Percentiles rank a stretch among this genome's conserved stretches.
Conservation (phyloP, 129 eudicot genomes). For the Arctium minus region DNA sequence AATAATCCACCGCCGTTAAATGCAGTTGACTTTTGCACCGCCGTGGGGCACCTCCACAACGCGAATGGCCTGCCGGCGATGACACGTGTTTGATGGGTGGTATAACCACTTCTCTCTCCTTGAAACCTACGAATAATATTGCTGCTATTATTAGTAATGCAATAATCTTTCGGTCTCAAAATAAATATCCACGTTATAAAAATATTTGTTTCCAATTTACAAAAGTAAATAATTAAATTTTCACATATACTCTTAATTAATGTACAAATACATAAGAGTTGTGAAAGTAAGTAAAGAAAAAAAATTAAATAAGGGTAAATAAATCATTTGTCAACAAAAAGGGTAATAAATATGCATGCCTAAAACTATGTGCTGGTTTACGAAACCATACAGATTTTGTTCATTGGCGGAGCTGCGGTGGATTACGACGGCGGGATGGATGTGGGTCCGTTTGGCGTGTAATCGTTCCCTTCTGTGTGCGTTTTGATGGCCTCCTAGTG, state of each 20-base stretch:
- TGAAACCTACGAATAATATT: not conserved
- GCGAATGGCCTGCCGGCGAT: slow-evolving; percentile 10
- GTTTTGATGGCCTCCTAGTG: slow-evolving; percentile 87
- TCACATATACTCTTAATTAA: no score
- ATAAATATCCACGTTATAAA: no score
- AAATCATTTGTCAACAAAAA: no score
- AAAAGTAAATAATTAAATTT: no score
- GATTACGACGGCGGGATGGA: not conserved
- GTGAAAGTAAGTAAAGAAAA: no score
- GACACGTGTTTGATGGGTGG: slow-evolving; percentile 1
- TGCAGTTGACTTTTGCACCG: not conserved
- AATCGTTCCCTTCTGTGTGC: slow-evolving; percentile 32
- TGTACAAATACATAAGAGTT: no score
- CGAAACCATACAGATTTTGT: not conserved
- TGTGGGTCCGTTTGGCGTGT: slow-evolving; percentile 16
- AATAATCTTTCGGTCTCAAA: not conserved
- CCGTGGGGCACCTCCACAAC: not conserved
- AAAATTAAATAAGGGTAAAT: no score
- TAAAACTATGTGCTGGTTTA: no score
- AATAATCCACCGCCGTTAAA: not conserved
- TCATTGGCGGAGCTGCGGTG: slow-evolving; percentile 2
- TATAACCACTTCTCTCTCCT: not conserved
- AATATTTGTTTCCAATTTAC: no score
- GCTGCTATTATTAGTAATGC: not conserved
- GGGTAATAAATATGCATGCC: no score